Evolutionary conservation across 2,329 filamentous ascomycete species (phyloP).

Genomic region (Aplosporella prunicola): DNA sequence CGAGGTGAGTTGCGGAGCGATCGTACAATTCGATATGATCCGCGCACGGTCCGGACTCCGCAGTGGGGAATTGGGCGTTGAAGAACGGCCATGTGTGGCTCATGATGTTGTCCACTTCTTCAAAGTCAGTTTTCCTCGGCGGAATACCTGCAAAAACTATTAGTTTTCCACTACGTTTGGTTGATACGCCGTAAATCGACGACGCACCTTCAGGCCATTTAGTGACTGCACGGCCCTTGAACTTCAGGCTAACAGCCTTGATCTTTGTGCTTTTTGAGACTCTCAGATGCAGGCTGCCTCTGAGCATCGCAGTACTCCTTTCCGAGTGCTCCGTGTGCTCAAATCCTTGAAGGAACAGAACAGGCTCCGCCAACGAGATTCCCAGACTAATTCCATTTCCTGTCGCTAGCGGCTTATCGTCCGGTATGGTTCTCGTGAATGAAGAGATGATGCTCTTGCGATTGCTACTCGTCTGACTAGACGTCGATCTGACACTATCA

Average conservation of each 20-base stretch:
- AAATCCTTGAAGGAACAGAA: conserved; percentile 69
- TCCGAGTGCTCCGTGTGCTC: conserved; percentile 57
- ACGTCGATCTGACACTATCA: conserved; percentile 30
- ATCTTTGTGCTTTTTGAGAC: conserved; percentile 87
- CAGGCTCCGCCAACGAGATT: conserved; percentile 69
- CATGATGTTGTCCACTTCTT: conserved; percentile 75
- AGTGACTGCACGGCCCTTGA: conserved; percentile 75
- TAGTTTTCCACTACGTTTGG: conserved; percentile 6
- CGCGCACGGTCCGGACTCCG: conserved; percentile 52
- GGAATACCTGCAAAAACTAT: conserved; percentile 59
- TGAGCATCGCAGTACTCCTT: conserved; percentile 68
- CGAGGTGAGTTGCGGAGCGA: conserved; percentile 23
- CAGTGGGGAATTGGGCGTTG: conserved; percentile 59
- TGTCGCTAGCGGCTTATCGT: conserved; percentile 64
- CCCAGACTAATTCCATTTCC: conserved; percentile 67
- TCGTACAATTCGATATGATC: conserved; percentile 52
- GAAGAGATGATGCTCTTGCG: conserved; percentile 24
- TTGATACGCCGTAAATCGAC: conserved; percentile 1
- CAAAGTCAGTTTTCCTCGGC: conserved; percentile 71
- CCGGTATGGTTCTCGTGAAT: conserved; percentile 26
- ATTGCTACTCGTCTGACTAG: conserved; percentile 16
- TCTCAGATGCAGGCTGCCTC: conserved; percentile 72
- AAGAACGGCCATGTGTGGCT: conserved; percentile 90
- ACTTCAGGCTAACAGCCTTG: conserved; percentile 79
- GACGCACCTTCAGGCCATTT: conserved; percentile 83